Conservation (phyloP, 345 rosid genomes). For the Eucalyptus tenuipes region DNA sequence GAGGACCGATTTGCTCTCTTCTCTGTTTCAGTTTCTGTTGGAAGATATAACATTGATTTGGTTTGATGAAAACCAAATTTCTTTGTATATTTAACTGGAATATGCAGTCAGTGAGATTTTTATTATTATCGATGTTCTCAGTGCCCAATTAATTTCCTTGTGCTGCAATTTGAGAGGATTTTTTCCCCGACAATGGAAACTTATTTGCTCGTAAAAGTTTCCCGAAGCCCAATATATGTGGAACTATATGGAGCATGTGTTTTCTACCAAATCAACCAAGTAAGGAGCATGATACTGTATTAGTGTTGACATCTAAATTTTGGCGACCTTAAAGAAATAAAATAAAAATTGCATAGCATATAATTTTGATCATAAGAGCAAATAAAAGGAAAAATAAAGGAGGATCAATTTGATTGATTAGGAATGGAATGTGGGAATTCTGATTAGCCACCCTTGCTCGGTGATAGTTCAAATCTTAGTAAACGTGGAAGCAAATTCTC, state of each 20-base stretch:
- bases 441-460: too few species aligned
- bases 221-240: slow-evolving; percentile 25
- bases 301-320: slow-evolving; percentile 6
- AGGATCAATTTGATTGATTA: too few species aligned
- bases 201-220: slow-evolving; percentile 17
- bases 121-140: not conserved
- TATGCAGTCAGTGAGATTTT: not conserved
- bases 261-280: slow-evolving; percentile 60
- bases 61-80: slow-evolving; percentile 1
- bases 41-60: slow-evolving; percentile 59
- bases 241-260: slow-evolving; percentile 98
- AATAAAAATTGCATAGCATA: too few species aligned
- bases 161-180: slow-evolving; percentile 37
- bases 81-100: not conserved
- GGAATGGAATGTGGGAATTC: too few species aligned
- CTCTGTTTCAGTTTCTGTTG: slow-evolving; percentile 54
- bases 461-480: too few species aligned
- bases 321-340: too few species aligned
- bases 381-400: too few species aligned
- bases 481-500: too few species aligned
- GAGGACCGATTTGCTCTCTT: slow-evolving; percentile 70
- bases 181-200: slow-evolving; percentile 42
- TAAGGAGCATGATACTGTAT: slow-evolving; percentile 61
- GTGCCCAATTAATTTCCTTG: not conserved
- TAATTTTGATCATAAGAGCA: too few species aligned